phyloP scores from a whole-genome alignment of 352 stramenopile species.

The Pythium scleroteichum region DNA sequence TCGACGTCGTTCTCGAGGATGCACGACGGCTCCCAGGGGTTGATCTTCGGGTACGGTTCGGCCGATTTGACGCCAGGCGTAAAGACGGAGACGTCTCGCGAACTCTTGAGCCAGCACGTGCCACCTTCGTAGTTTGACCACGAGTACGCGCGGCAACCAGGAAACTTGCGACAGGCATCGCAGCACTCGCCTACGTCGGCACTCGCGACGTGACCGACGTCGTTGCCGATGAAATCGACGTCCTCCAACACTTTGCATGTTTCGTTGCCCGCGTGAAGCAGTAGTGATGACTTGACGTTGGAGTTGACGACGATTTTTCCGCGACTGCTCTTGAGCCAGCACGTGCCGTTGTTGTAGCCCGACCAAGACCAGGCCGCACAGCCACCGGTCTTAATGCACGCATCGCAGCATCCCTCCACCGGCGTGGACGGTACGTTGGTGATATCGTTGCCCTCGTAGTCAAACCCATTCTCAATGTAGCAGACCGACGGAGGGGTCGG shows the following conservation, averaged over 20 bases:
- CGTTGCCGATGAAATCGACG: conserved; percentile 32
- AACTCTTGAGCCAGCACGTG: conserved; percentile 59
- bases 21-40: conserved; percentile 7
- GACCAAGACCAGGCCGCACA: conserved; percentile 20
- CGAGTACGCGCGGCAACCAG: conserved; percentile 26
- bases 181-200: conserved; percentile 7
- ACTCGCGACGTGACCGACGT: conserved; percentile 24
- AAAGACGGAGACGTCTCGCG: conserved; percentile 7
- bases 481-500: neutral
- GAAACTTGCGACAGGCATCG: conserved; percentile 20
- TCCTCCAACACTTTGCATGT: conserved; percentile 10
- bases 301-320: conserved; percentile 6
- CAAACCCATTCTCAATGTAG: conserved; percentile 20
- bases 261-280: conserved; percentile 1
- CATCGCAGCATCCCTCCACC: conserved; percentile 29
- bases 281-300: conserved; percentile 27
- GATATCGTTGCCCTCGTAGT: conserved; percentile 37
- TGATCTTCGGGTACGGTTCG: conserved; percentile 3
- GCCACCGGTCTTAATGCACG: conserved; percentile 27
- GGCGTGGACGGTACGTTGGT: conserved; percentile 2
- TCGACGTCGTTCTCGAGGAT: conserved; percentile 40
- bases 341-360: conserved; percentile 22
- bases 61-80: conserved; percentile 19
- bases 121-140: conserved; percentile 55
- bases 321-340: conserved; percentile 29